Base-by-base conservation (phyloP, 768 basidiomycete species). In the Pisolithus tinctorius region DNA sequence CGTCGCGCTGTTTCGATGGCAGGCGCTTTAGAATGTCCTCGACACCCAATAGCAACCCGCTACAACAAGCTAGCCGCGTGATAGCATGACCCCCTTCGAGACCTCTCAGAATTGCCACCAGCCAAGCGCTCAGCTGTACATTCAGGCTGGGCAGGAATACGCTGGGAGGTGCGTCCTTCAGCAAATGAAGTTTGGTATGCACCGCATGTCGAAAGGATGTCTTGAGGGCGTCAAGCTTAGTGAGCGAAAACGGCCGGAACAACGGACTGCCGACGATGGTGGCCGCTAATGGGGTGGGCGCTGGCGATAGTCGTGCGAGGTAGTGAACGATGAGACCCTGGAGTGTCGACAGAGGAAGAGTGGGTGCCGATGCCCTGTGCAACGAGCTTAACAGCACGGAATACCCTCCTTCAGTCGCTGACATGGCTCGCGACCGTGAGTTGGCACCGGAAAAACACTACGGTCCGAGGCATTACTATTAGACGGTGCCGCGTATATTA, bases 1-100 rank as follows among this genome's bases (percentile, higher is more conserved):
- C 63, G n/a, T 62, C 60, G 13, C 62, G 58, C 25, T 64, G 47
- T 54, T 63, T 50, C 57, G 64, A 45, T 63, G 59, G 57, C 69
- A 67, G 13, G 39, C 45, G 52, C 54, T 72, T 42, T 77, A 61
- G 53, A 45, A 62, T 38, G 53, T 87, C 88, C 46, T 81, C 75
- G 31, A 86, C 63, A 1, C 84, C 88, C 11, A 82, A 62, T 29
- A 90, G 60, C 14, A 89, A 67, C 0, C 88, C 88, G 23, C 76
- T 77, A 50, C 76, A 79, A 45, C 80, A 81, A 4, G 81, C 80
- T 16, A 89, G 69, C 34, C 83, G 71, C 9, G 84, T 68, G 16
- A 85, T 69, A 0, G 84, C 71, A 55, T 81, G 76, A 3, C 86
- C 85, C 1, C 87, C 86, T 56, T 81, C 79, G 39, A 86, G 61